Conservation (phyloP, 768 basidiomycete species). For the Chalciporus sphaerocephalus region DNA sequence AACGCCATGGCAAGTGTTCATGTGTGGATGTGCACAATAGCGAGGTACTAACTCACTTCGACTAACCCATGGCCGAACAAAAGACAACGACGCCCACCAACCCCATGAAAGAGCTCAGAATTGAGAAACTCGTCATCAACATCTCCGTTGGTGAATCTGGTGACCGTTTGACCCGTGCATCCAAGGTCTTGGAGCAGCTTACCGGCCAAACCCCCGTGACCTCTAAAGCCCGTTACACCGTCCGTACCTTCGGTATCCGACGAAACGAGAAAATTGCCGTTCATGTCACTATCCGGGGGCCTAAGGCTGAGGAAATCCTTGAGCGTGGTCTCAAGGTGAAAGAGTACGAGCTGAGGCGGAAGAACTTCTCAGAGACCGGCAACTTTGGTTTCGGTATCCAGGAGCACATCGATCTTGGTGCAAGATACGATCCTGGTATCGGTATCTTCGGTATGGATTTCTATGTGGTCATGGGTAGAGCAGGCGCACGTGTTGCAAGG, state of each 20-base stretch:
- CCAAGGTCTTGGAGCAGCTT: slow-evolving; percentile 98
- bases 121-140: slow-evolving; percentile 99
- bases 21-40: neutral
- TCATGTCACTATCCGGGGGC: slow-evolving; percentile 97
- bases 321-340: slow-evolving; percentile 99
- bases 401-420: slow-evolving; percentile 98
- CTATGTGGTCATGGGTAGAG: slow-evolving; percentile 95
- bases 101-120: slow-evolving; percentile 93
- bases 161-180: slow-evolving; percentile 97
- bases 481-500: slow-evolving; percentile 86
- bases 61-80: slow-evolving; percentile 66
- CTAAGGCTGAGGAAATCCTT: slow-evolving; percentile 99
- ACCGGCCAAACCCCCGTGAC: slow-evolving; percentile 99
- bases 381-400: slow-evolving; percentile 99
- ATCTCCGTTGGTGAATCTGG: slow-evolving; percentile 99
- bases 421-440: slow-evolving; percentile 82
- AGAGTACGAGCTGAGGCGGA: slow-evolving; percentile 97
- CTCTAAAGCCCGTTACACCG: slow-evolving; percentile 99
- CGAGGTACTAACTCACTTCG: neutral
- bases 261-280: slow-evolving; percentile 99
- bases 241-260: slow-evolving; percentile 97
- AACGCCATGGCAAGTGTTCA: slow-evolving; percentile 26
- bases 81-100: slow-evolving; percentile 83
- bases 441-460: slow-evolving; percentile 93
- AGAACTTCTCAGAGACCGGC: slow-evolving; percentile 97